These are phyloP conservation scores for Calonectria henricotiae DNA, from an alignment of 2,329 filamentous ascomycete genomes.

Conservation along the genomic window DNA sequence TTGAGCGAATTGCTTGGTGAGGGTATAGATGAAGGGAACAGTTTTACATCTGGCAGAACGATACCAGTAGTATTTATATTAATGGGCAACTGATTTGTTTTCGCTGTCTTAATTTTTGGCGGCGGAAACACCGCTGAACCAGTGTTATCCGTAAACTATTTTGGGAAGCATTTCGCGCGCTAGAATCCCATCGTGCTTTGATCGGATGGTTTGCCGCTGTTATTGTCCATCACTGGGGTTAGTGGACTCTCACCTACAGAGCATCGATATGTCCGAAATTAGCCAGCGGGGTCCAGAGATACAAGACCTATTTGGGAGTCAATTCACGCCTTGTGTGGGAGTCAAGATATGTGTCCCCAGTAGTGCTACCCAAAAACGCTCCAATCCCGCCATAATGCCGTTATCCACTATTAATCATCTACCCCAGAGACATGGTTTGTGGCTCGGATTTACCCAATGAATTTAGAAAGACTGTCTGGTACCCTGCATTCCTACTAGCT, in stretches of 20 bases:
- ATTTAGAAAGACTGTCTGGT: too few relatives aligned
- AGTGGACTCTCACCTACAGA: too few relatives aligned
- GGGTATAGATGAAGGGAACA: background rate
- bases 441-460: background rate
- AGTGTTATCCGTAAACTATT: background rate
- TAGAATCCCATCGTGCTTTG: background rate
- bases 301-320: conserved; percentile 15
- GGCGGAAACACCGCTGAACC: background rate
- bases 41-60: background rate
- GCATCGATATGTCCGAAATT: background rate
- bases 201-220: too few relatives aligned
- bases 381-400: background rate
- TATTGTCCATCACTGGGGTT: too few relatives aligned
- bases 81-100: background rate
- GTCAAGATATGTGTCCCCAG: background rate
- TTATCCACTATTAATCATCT: too few relatives aligned
- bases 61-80: background rate
- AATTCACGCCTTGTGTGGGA: conserved; percentile 9
- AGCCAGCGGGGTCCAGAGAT: background rate
- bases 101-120: background rate
- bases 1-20: background rate
- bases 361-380: background rate
- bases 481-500: background rate
- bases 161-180: background rate
- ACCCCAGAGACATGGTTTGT: background rate